Conservation (phyloP, 768 basidiomycete genomes). For the Pulveroboletus frians region DNA sequence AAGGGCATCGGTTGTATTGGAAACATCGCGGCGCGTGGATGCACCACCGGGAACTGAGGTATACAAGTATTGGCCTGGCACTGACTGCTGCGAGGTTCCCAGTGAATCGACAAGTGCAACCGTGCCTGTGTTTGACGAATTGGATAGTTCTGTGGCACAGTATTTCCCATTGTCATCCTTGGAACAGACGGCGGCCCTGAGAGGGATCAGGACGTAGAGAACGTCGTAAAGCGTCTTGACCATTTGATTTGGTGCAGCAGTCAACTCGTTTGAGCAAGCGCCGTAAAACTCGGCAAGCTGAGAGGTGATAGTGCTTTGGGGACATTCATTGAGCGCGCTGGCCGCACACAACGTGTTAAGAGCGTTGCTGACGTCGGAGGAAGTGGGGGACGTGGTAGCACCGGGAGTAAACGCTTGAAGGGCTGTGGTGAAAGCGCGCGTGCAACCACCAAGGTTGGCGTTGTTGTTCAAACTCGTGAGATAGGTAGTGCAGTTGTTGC, state of each 20-base stretch:
- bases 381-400: slow-evolving; percentile 32
- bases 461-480: slow-evolving; percentile 61
- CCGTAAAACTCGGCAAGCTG: slow-evolving; percentile 66
- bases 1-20: slow-evolving; percentile 27
- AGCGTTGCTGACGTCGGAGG: slow-evolving; percentile 44
- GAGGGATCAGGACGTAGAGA: slow-evolving; percentile 65
- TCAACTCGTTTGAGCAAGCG: slow-evolving; percentile 69
- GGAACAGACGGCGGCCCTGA: slow-evolving; percentile 65
- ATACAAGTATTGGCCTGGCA: slow-evolving; percentile 25
- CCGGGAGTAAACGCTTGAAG: slow-evolving; percentile 50
- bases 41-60: slow-evolving; percentile 14
- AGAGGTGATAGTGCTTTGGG: slow-evolving; percentile 50
- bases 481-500: slow-evolving; percentile 49
- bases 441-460: slow-evolving; percentile 53
- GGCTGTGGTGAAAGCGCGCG: slow-evolving; percentile 53
- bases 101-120: slow-evolving; percentile 8
- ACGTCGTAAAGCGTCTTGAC: slow-evolving; percentile 74
- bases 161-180: slow-evolving; percentile 67
- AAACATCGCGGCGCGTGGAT: slow-evolving; percentile 22
- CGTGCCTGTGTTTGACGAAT: slow-evolving; percentile 21
- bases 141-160: slow-evolving; percentile 54
- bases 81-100: slow-evolving; percentile 8
- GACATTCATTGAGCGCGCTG: slow-evolving; percentile 45
- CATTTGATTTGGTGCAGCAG: slow-evolving; percentile 37
- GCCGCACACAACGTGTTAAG: slow-evolving; percentile 53